Evolutionary conservation across 176 grass and related monocot genomes (phyloP), one percentile per base, ranked within the genome.

Genomic region (Stipa capillata): DNA sequence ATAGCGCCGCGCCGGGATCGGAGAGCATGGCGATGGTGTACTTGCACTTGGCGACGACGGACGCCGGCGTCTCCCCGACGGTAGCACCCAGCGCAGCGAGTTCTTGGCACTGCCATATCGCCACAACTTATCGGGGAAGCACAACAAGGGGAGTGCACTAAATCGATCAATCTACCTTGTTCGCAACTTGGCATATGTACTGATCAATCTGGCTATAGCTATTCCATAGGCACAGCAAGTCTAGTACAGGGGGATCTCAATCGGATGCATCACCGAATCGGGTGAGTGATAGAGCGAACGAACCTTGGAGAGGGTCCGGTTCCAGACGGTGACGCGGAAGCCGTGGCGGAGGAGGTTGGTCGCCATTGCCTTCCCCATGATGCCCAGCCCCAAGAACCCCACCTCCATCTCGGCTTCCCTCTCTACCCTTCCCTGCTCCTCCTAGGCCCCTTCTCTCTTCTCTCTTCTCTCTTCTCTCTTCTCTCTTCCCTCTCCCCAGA

Each of bases 281-380:
- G 59, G 31, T 3, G 58, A 33, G 29, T 6, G 58, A 34, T 13
- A 7, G 25, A 29, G 2, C 24, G 64, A 7, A 74, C 21, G 42
- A 29, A 97, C 95, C 95, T 94, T 99, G 68, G 92, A 60, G 59
- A 86, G 57, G 34, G 96, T 99, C 23, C 96, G 86, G 83, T 99
- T 99, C 96, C 96, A 95, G 77, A 99, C 96, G 64, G 96, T 99
- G 83, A 99, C 96, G 52, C 87, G 83, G 79, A 84, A 95, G 69
- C 96, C 92, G 62, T 87, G 51, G 69, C 80, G 84, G 74, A 99
- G 92, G 64, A 99, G 90, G 77, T 92, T 94, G 53, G 85, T 28
- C 25, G 92, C 96, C 96, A 95, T 99, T 69, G 96, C 96, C 66
- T 91, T 99, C 21, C 96, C 92, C 92, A 99, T 99, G 83, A 99